Evolutionary conservation across 805 yeast species (phyloP).

Genomic region (Ogataea degrootiae): DNA sequence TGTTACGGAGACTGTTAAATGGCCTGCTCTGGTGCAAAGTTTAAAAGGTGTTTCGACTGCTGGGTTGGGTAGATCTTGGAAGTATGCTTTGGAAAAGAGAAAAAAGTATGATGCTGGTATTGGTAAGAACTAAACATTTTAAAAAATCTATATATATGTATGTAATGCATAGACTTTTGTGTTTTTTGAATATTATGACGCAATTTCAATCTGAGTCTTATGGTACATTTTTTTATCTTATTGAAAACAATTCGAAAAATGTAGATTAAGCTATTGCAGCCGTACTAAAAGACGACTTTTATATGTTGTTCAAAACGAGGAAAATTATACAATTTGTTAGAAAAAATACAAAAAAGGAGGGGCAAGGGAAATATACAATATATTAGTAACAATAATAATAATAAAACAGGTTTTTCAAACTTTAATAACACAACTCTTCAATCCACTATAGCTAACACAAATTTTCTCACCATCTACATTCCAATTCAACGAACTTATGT

Average conservation of each 20-base stretch:
- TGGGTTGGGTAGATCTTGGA: constrained; percentile 64
- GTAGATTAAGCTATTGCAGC: no score
- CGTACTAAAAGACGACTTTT: no score
- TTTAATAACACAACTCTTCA: constrained; percentile 24
- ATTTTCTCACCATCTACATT: constrained; percentile 19
- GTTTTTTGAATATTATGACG: no score
- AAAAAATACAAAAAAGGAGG: no score
- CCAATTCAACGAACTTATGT: constrained; percentile 24
- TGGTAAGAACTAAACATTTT: no score
- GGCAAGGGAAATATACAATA: background rate
- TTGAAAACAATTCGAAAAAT: no score
- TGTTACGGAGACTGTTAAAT: constrained; percentile 52
- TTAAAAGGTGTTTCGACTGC: constrained; percentile 85
- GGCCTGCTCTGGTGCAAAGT: constrained; percentile 73
- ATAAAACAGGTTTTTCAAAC: background rate
- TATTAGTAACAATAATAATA: constrained; percentile 2
- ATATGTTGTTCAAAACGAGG: no score
- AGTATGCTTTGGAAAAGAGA: constrained; percentile 73
- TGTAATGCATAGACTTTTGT: no score
- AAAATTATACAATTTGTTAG: no score
- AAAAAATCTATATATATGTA: no score
- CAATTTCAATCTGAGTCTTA: no score
- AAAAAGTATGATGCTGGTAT: constrained; percentile 25
- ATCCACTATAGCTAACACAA: constrained; percentile 23
- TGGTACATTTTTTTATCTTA: no score